phyloP scores from a whole-genome alignment of 805 yeast genomes.

The Lipomyces orientalis region DNA sequence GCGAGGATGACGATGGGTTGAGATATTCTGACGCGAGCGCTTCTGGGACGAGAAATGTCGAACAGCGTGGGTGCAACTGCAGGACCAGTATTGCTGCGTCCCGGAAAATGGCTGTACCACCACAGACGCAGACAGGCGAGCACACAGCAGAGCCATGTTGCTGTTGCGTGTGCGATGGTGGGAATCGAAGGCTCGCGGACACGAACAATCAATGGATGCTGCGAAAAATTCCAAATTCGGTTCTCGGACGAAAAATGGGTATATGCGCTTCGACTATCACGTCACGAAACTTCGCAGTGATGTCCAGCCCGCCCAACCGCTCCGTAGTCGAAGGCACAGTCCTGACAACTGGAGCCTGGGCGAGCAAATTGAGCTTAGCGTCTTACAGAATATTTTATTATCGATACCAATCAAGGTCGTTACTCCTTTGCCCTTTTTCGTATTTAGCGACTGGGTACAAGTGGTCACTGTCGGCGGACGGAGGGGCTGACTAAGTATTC shows the following conservation, averaged over 20 bases:
- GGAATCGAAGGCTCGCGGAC: neutral
- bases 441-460: too few relatives aligned
- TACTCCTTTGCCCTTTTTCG: too few relatives aligned
- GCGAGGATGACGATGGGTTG: neutral
- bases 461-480: too few relatives aligned
- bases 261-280: neutral
- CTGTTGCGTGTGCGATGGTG: neutral
- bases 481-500: neutral
- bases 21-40: neutral
- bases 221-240: neutral
- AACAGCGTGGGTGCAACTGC: neutral
- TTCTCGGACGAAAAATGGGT: neutral
- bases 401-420: too few relatives aligned
- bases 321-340: too few relatives aligned
- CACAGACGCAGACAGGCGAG: neutral
- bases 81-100: neutral
- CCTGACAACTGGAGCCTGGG: neutral
- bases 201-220: neutral
- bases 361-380: neutral
- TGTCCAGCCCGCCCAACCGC: neutral
- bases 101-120: neutral
- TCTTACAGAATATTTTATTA: neutral
- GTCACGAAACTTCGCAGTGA: neutral
- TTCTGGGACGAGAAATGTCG: neutral
- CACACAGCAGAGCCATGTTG: conserved; percentile 2